Base-by-base conservation (phyloP, 495 filamentous ascomycete species). In the Wilcoxina mikolae region DNA sequence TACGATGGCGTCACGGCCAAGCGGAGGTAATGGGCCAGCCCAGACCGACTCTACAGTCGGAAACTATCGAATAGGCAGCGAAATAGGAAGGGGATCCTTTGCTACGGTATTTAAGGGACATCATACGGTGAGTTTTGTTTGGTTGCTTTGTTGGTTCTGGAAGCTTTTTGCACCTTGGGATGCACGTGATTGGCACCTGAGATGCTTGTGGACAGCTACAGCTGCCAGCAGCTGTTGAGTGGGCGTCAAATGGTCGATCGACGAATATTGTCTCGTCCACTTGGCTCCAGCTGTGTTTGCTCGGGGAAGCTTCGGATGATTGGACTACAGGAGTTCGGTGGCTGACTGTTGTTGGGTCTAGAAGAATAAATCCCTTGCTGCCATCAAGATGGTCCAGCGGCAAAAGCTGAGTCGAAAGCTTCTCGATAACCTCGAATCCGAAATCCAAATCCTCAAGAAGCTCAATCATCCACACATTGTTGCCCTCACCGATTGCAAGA, bases 381-480 rank as follows among this genome's bases (percentile, higher is more conserved):
- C 91, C 50, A 86, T 98, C 76, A 98, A 98, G 68, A 93, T 88
- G 22, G 91, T 98, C 65, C 84, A 93, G 62, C 75, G 91, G 31
- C 75, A 73, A 48, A 91, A 90, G 63, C 74, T 98, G 28, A 94
- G 91, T 73, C 85, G 82, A 73, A 95, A 95, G 74, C 76, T 98
- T 43, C 93, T 89, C 69, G 87, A 95, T 11, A 96, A 95, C 68
- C 82, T 98, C 28, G 86, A 87, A 57, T 82, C 83, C 61, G 91
- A 98, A 72, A 95, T 98, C 65, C 73, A 88, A 56, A 96, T 96
- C 53, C 78, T 98, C 59, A 87, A 88, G 68, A 82, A 78, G 60
- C 74, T 96, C 17, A 83, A 90, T 45, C 93, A 96, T 69, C 91
- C 91, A 24, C 91, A 98, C 65, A 95, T 98, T 60, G 93, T 96